A percentile compares a stretch with the other conserved stretches of the same genome.
phyloP scores from a whole-genome alignment of 768 basidiomycete genomes.

The Austroboletus eburneus region DNA sequence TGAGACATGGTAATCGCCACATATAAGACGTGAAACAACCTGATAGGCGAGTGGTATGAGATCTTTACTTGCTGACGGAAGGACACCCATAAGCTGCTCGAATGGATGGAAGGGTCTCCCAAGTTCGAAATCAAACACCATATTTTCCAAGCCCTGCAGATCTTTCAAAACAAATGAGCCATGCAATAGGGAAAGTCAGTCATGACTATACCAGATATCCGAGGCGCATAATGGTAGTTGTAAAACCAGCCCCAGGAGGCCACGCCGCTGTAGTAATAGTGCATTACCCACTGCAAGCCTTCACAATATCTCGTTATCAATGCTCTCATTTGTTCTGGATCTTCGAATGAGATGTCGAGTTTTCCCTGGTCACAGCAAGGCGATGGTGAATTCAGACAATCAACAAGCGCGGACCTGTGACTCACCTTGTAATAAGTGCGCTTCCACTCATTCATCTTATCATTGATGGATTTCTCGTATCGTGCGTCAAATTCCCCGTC shows the following conservation, averaged over 20 bases:
- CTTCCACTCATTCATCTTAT: constrained; percentile 95
- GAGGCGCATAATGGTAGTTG: constrained; percentile 94
- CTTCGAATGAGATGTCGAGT: constrained; percentile 72
- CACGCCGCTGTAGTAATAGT: constrained; percentile 97
- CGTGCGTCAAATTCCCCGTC: constrained; percentile 75
- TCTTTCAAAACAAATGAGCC: constrained; percentile 36
- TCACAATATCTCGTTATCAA: constrained; percentile 83
- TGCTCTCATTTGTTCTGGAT: constrained; percentile 62
- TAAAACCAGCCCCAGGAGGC: constrained; percentile 99
- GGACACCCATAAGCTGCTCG: constrained; percentile 96
- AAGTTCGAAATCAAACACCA: constrained; percentile 83
- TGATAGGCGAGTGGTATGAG: constrained; percentile 84
- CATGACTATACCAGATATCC: constrained; percentile 75
- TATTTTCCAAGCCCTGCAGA: constrained; percentile 58
- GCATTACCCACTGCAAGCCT: constrained; percentile 98
- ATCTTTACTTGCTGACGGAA: constrained; percentile 86
- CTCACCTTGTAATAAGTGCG: constrained; percentile 83
- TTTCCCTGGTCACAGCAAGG: constrained; percentile 58
- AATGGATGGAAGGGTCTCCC: constrained; percentile 90
- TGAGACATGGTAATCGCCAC: constrained; percentile 1
- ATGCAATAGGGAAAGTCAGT: neutral
- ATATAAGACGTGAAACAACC: constrained; percentile 38
- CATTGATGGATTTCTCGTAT: constrained; percentile 64
- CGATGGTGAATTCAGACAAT: constrained; percentile 11
- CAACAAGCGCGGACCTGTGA: constrained; percentile 28